These are phyloP conservation scores for Phyllosticta capitalensis DNA, from an alignment of 2,329 filamentous ascomycete genomes.

Conservation along the genomic window DNA sequence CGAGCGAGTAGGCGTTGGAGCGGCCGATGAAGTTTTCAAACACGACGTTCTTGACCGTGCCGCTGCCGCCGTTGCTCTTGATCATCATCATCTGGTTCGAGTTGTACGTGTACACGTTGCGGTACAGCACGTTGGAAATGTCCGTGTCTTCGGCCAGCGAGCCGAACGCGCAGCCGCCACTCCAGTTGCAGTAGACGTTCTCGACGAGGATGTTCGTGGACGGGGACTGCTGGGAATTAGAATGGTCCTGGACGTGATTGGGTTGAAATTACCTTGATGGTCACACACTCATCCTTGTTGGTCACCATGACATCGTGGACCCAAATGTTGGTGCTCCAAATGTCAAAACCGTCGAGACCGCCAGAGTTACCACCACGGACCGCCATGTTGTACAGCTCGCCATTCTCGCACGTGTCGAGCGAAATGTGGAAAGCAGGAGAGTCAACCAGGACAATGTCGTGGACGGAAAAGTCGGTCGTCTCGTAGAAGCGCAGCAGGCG, in stretches of 20 bases:
- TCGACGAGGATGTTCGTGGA: constrained; percentile 48
- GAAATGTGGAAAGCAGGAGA: constrained; percentile 42
- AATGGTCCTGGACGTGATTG: neutral
- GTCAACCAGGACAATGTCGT: constrained; percentile 42
- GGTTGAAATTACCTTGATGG: constrained; percentile 36
- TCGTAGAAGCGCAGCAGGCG: constrained; percentile 39
- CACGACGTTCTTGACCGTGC: constrained; percentile 40
- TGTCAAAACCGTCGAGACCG: constrained; percentile 48
- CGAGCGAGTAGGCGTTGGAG: constrained; percentile 48
- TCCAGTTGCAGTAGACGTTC: constrained; percentile 53
- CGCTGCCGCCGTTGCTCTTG: constrained; percentile 50
- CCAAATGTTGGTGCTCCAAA: constrained; percentile 47
- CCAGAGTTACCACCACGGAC: constrained; percentile 44
- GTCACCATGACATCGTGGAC: constrained; percentile 52
- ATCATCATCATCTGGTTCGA: constrained; percentile 56
- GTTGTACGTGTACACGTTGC: constrained; percentile 49
- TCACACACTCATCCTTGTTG: constrained; percentile 54
- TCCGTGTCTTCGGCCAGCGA: constrained; percentile 41
- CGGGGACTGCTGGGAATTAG: constrained; percentile 27
- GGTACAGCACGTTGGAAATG: constrained; percentile 45
- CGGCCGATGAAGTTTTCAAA: constrained; percentile 53
- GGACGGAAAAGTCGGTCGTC: constrained; percentile 38
- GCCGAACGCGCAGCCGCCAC: constrained; percentile 50
- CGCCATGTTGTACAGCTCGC: constrained; percentile 47
- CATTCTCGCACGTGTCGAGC: constrained; percentile 42